Percentiles rank a stretch among this genome's conserved stretches.
phyloP scores from a whole-genome alignment of 2,329 filamentous ascomycete genomes.

The Apiospora kogelbergensis region DNA sequence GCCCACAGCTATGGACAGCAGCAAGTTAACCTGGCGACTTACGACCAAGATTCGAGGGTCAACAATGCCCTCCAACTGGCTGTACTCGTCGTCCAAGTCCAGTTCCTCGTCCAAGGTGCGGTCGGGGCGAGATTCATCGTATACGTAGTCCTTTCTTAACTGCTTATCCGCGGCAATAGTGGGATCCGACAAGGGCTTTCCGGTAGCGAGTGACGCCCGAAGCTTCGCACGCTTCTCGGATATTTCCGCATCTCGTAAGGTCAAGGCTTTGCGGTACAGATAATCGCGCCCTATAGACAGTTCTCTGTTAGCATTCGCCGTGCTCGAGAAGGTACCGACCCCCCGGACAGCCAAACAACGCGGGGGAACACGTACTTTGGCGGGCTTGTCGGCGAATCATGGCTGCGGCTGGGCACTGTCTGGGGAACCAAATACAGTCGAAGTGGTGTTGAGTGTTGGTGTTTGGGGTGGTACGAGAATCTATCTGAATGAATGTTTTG shows the following conservation, averaged over 20 bases:
- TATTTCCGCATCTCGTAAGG: slow-evolving; percentile 87
- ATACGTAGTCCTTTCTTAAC: slow-evolving; percentile 85
- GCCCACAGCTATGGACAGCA: not conserved
- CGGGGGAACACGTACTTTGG: slow-evolving; percentile 50
- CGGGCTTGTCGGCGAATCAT: slow-evolving; percentile 66
- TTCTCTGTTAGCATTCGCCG: not conserved
- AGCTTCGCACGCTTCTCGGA: slow-evolving; percentile 82
- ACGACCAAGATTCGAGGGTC: slow-evolving; percentile 89
- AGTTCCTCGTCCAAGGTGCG: slow-evolving; percentile 66
- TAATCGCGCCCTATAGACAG: slow-evolving; percentile 59
- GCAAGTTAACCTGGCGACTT: slow-evolving; percentile 35
- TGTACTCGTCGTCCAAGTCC: slow-evolving; percentile 86
- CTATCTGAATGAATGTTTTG: slow-evolving; percentile 17
- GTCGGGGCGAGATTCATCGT: slow-evolving; percentile 80
- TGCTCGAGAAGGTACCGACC: no score
- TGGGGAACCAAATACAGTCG: no score
- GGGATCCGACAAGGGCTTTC: slow-evolving; percentile 74
- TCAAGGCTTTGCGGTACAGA: slow-evolving; percentile 84
- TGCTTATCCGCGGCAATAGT: slow-evolving; percentile 82
- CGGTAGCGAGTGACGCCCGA: slow-evolving; percentile 81
- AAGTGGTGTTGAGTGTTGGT: no score
- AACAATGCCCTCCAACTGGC: slow-evolving; percentile 83
- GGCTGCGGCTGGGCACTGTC: not conserved
- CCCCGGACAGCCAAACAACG: no score
- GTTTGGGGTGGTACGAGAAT: not conserved